phyloP scores from a whole-genome alignment of 805 yeast species.

The Starmerella apicola region DNA sequence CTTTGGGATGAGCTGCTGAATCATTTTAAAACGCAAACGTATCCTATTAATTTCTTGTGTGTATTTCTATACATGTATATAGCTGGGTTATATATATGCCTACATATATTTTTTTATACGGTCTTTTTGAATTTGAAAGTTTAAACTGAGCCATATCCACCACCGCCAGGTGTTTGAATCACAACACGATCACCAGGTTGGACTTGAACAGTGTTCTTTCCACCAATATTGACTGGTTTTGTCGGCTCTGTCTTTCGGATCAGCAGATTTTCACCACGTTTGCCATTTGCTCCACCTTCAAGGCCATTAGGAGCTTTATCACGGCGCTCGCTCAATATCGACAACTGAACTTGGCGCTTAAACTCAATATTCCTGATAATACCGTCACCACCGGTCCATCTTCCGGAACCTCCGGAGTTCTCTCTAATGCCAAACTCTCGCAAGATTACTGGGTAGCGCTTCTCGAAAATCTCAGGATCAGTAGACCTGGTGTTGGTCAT shows the following conservation, averaged over 20 bases:
- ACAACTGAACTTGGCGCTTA: constrained; percentile 54
- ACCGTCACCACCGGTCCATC: constrained; percentile 71
- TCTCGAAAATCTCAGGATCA: constrained; percentile 79
- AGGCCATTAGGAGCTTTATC: constrained; percentile 77
- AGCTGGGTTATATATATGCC: too few relatives aligned
- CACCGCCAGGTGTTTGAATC: constrained; percentile 76
- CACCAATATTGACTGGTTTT: constrained; percentile 38
- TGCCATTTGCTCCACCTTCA: constrained; percentile 68
- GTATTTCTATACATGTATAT: too few relatives aligned
- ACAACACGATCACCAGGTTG: constrained; percentile 53
- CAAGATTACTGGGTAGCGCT: constrained; percentile 72
- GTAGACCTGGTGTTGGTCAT: constrained; percentile 92
- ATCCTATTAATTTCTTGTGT: too few relatives aligned
- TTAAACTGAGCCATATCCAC: constrained; percentile 49
- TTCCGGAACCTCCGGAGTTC: constrained; percentile 73
- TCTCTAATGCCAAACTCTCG: constrained; percentile 57
- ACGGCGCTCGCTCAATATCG: constrained; percentile 77
- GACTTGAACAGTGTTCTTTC: constrained; percentile 51
- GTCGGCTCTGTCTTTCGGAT: constrained; percentile 22
- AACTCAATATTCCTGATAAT: constrained; percentile 77
- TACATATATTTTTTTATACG: neutral
- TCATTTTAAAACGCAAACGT: too few relatives aligned
- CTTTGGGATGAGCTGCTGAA: constrained; percentile 20
- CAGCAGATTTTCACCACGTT: constrained; percentile 51
- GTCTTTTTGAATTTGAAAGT: too few relatives aligned